Conservation (phyloP, 371 early-diverging fungal genomes). For the Mortierella sp. region DNA sequence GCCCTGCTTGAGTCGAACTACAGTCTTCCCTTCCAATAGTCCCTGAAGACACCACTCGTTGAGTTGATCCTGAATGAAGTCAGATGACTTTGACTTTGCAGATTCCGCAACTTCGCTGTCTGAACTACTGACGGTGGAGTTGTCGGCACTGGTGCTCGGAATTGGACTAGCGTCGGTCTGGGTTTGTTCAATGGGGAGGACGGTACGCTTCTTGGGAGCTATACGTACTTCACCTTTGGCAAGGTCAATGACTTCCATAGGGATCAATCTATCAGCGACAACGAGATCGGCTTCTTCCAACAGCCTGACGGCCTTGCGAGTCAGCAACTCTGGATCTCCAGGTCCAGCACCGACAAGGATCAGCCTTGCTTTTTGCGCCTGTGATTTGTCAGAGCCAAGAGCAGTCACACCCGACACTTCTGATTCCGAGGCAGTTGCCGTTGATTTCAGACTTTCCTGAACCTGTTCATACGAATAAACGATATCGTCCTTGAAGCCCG, state of each 20-base stretch:
- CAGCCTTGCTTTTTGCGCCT: constrained; percentile 43
- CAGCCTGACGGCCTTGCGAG: constrained; percentile 74
- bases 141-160: constrained; percentile 37
- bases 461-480: constrained; percentile 55
- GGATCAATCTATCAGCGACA: constrained; percentile 85
- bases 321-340: constrained; percentile 85
- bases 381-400: not conserved
- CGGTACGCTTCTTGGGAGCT: constrained; percentile 70
- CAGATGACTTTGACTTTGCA: constrained; percentile 47
- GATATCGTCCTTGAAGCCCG: constrained; percentile 71
- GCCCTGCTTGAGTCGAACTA: constrained; percentile 91
- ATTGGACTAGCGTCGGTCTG: not conserved
- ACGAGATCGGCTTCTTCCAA: constrained; percentile 82
- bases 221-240: constrained; percentile 72
- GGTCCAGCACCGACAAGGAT: constrained; percentile 91
- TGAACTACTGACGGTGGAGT: not conserved
- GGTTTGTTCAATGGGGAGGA: constrained; percentile 20
- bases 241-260: constrained; percentile 71
- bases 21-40: constrained; percentile 71
- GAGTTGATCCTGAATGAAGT: constrained; percentile 80
- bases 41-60: constrained; percentile 80
- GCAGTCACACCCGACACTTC: constrained; percentile 7
- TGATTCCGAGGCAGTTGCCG: not conserved
- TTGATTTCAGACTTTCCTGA: constrained; percentile 14
- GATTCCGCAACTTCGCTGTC: constrained; percentile 25